Evolutionary conservation across 805 yeast species (phyloP).

Genomic region (Ogataea henricii): DNA sequence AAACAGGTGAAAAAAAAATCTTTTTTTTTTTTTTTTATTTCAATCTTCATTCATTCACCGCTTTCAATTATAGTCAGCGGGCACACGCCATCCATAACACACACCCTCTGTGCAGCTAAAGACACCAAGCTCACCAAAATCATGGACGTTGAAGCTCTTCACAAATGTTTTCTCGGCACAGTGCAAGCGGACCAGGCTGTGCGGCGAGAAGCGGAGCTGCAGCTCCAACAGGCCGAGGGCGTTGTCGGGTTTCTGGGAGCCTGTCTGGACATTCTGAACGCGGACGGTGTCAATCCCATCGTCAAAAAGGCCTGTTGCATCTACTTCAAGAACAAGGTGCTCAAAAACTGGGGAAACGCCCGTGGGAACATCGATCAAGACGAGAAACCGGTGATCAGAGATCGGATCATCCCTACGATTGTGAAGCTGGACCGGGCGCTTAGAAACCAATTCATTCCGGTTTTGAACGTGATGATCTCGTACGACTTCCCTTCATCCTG

Average conservation of each 20-base stretch:
- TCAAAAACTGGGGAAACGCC: conserved; percentile 59
- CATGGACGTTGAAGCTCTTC: conserved; percentile 71
- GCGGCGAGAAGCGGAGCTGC: conserved; percentile 70
- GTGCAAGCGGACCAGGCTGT: conserved; percentile 62
- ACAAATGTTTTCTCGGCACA: conserved; percentile 79
- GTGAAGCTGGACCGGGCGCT: conserved; percentile 46
- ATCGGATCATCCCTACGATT: conserved; percentile 66
- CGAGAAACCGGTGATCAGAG: conserved; percentile 75
- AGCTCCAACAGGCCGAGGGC: conserved; percentile 57
- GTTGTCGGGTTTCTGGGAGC: conserved; percentile 79
- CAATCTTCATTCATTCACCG: no score
- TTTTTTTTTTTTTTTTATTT: neutral
- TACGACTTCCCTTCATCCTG: conserved; percentile 45
- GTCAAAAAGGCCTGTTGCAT: conserved; percentile 82
- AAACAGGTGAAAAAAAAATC: neutral
- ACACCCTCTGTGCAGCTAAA: neutral
- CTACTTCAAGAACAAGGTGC: conserved; percentile 77
- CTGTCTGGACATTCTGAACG: conserved; percentile 71
- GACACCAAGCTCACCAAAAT: neutral
- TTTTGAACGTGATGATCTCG: conserved; percentile 51
- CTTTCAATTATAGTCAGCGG: no score
- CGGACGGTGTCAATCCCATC: conserved; percentile 51
- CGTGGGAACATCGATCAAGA: conserved; percentile 52
- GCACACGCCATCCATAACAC: neutral
- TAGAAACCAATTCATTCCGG: conserved; percentile 52